Base-by-base conservation (phyloP, 2,329 filamentous ascomycete genomes). In the Periconia sp. region DNA sequence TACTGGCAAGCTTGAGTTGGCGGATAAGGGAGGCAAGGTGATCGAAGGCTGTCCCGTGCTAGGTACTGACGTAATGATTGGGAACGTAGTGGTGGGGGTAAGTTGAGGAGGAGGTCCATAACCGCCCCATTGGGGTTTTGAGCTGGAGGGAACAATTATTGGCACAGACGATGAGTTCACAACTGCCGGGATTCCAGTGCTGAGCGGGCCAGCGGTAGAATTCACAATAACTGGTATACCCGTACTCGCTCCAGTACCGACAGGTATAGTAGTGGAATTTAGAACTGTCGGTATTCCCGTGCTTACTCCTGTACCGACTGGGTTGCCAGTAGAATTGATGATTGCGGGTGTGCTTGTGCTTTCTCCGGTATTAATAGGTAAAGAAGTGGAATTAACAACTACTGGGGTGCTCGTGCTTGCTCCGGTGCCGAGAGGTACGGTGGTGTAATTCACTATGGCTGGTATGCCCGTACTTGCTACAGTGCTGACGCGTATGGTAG, bases 1-100 rank as follows among this genome's bases (percentile, higher is more conserved):
- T 10, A 41, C n/a, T 17, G 47, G 40, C 6, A 42, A 41, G 35
- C 42, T 55, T 11, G 52, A 55, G 40, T 53, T 55, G 19, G 49
- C 35, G 1, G 49, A 56, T 15, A 48, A 10, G n/a, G 50, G 33
- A n/a, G 50, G 51, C n/a, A 48, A 8, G 20, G 54, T 56, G 3
- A 55, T 31, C 17, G 60, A 59, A 20, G 54, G 50, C 23, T 45
- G 49, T 18, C n/a, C 33, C 15, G 49, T 49, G 8, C 11, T 37
- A 11, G 20, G 18, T 19, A 48, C 44, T 9, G 45, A 52, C 10
- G 53, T 18, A 10, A 15, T 20, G 8, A n/a, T 23, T 15, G 14
- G 19, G 2, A 17, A 33, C n/a, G 30, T 19, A 19, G 47, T 17
- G 15, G 35, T 27, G 11, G 19, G 14, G 18, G 33, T 30, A 13